Evolutionary conservation across 108 stramenopile species (phyloP).

Genomic region (Epipyxis sp.): DNA sequence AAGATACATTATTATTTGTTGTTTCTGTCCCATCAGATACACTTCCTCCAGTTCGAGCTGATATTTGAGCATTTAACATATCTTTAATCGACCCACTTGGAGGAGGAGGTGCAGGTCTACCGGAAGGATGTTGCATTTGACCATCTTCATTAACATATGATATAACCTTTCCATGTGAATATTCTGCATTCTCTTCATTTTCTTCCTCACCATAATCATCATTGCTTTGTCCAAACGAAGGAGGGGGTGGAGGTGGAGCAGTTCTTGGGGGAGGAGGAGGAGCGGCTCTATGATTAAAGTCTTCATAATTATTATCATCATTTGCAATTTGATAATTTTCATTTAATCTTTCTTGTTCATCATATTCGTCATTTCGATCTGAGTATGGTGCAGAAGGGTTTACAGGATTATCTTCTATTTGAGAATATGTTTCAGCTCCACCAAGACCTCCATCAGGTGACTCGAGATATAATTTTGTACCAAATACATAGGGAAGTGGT

Average conservation of each 20-base stretch:
- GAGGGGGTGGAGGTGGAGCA: not conserved
- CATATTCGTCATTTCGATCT: slow-evolving; percentile 2
- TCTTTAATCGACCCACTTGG: not conserved
- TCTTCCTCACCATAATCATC: slow-evolving; percentile 12
- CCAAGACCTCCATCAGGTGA: not conserved
- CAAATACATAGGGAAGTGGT: slow-evolving; percentile 23
- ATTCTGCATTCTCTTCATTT: not conserved
- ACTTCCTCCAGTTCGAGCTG: not conserved
- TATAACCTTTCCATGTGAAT: too few species aligned
- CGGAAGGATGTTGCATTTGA: too few species aligned
- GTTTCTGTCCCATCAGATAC: not conserved
- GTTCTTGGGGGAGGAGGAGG: not conserved
- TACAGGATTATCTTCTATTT: not conserved
- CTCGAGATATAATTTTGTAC: not conserved
- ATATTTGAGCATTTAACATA: slow-evolving; percentile 1
- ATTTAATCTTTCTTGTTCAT: not conserved
- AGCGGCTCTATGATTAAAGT: not conserved
- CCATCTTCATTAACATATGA: too few species aligned
- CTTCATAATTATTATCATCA: not conserved
- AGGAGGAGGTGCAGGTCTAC: slow-evolving; percentile 1
- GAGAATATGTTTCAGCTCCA: not conserved
- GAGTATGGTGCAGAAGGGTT: not conserved
- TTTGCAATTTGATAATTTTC: not conserved
- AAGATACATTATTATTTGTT: not conserved
- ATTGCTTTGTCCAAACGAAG: too few species aligned